Evolutionary conservation across 495 filamentous ascomycete genomes (phyloP).

Genomic region (Aspergillus saccharolyticus): DNA sequence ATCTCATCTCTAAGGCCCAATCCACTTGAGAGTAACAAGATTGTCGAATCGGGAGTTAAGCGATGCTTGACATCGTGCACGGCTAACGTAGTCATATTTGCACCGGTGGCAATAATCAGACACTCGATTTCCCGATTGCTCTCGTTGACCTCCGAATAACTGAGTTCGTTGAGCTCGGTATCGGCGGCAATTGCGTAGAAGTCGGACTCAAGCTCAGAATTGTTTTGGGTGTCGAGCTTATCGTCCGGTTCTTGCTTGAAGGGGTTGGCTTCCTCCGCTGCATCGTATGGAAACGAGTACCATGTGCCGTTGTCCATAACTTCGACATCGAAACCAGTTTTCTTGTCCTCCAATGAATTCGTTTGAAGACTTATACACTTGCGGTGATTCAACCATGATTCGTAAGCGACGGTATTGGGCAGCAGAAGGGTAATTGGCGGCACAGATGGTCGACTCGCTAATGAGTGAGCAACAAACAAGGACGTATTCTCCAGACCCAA

Average conservation of each 20-base stretch:
- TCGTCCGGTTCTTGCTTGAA: no score
- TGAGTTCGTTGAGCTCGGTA: slow-evolving; percentile 2
- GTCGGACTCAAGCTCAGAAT: not conserved
- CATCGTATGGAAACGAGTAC: slow-evolving; percentile 29
- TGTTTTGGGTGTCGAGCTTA: no score
- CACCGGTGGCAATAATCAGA: slow-evolving; percentile 68
- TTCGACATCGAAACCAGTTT: slow-evolving; percentile 41
- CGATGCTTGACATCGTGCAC: slow-evolving; percentile 56
- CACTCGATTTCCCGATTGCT: slow-evolving; percentile 59
- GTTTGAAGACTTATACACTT: slow-evolving; percentile 27
- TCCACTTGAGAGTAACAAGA: slow-evolving; percentile 78
- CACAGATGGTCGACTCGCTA: slow-evolving; percentile 51
- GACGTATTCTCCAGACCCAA: slow-evolving; percentile 56
- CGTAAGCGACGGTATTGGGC: slow-evolving; percentile 35
- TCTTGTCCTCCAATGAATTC: slow-evolving; percentile 38
- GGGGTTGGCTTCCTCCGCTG: no score
- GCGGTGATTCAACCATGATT: slow-evolving; percentile 19
- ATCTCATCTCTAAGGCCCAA: slow-evolving; percentile 76
- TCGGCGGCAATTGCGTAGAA: slow-evolving; percentile 11
- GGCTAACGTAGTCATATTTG: slow-evolving; percentile 50
- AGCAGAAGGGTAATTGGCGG: slow-evolving; percentile 56
- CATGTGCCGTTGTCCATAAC: slow-evolving; percentile 27
- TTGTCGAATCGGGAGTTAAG: slow-evolving; percentile 65
- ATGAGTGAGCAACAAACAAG: slow-evolving; percentile 55
- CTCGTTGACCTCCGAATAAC: slow-evolving; percentile 8